phyloP scores from a whole-genome alignment of 106 monocot species.

The Agapanthus africanus region DNA sequence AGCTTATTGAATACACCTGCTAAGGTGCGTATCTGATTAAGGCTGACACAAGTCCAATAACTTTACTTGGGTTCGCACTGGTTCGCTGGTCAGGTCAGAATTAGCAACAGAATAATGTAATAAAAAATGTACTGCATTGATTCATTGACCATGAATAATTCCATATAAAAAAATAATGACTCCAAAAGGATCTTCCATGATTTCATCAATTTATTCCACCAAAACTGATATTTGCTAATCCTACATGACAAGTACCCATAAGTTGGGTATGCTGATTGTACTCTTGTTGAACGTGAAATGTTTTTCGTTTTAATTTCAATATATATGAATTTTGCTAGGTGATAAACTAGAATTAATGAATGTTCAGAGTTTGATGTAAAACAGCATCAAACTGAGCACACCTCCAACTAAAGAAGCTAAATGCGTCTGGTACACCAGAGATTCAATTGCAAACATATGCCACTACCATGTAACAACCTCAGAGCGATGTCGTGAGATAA shows the following conservation, averaged over 20 bases:
- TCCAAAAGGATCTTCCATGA: not conserved
- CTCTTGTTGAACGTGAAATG: no score
- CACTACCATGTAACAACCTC: not conserved
- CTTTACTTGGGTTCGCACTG: not conserved
- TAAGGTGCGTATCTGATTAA: not conserved
- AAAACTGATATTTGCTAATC: not conserved
- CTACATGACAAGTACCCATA: not conserved
- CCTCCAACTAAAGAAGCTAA: no score
- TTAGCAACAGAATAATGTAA: not conserved
- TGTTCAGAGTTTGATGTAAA: no score
- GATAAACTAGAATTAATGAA: no score
- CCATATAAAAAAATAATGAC: not conserved
- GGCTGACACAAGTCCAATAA: not conserved
- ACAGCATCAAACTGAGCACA: no score
- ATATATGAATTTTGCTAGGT: no score
- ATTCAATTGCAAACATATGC: not conserved
- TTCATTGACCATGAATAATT: not conserved
- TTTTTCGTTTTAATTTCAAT: no score
- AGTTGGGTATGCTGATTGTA: not conserved
- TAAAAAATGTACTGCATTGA: not conserved
- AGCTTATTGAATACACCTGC: not conserved
- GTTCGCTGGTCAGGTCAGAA: not conserved
- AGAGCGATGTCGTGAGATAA: not conserved
- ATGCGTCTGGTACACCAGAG: no score
- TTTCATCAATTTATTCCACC: not conserved